phyloP scores from a whole-genome alignment of 1,139 yeast species.

The Geotrichum histeridarum region DNA sequence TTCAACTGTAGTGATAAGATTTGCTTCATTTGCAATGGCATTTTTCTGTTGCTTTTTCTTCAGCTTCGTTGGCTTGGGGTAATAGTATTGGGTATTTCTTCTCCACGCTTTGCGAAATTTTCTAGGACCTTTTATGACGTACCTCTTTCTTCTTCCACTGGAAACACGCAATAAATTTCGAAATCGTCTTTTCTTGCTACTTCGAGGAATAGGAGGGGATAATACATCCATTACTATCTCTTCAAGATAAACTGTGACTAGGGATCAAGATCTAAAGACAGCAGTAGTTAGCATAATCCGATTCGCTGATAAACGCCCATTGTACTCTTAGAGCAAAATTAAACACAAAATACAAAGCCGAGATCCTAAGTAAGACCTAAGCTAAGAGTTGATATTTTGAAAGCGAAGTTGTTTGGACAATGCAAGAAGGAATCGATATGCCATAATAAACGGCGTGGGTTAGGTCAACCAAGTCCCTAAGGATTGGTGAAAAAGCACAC shows the following conservation, averaged over 20 bases:
- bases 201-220: slow-evolving; percentile 15
- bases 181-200: slow-evolving; percentile 2
- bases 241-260: not conserved
- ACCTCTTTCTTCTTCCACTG: slow-evolving; percentile 5
- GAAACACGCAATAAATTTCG: slow-evolving; percentile 1
- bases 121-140: slow-evolving; percentile 2
- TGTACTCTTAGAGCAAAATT: too few relatives aligned
- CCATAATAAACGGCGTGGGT: slow-evolving; percentile 1
- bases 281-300: too few relatives aligned
- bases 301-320: too few relatives aligned
- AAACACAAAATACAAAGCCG: too few relatives aligned
- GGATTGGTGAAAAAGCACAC: too few relatives aligned
- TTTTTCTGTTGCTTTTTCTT: too few relatives aligned
- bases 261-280: not conserved
- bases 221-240: not conserved
- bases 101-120: slow-evolving; percentile 13
- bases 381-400: too few relatives aligned
- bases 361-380: too few relatives aligned
- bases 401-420: too few relatives aligned
- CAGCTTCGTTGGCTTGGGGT: not conserved
- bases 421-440: not conserved
- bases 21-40: too few relatives aligned
- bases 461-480: not conserved
- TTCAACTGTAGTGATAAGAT: too few relatives aligned
- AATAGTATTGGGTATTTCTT: slow-evolving; percentile 11